A percentile compares a stretch with the other conserved stretches of the same genome.
Conservation (phyloP, 2,329 filamentous ascomycete species). For the Massarina eburnea region DNA sequence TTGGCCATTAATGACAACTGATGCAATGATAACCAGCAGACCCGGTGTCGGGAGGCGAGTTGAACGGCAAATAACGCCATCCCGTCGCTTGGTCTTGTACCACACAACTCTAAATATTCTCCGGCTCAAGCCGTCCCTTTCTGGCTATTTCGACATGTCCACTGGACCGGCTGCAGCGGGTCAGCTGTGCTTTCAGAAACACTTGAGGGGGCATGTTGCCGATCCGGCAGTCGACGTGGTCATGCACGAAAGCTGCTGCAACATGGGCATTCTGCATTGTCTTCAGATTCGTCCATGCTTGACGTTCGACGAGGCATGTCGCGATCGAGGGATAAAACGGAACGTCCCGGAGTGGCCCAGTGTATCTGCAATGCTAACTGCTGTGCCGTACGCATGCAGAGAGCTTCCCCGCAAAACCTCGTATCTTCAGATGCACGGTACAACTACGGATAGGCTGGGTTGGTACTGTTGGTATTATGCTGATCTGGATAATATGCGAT, state of each 20-base stretch:
- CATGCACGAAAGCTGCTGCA: neutral
- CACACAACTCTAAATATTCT: conserved; percentile 11
- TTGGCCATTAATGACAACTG: neutral
- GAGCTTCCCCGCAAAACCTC: conserved; percentile 19
- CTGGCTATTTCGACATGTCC: neutral
- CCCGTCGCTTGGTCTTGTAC: conserved; percentile 10
- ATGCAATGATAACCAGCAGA: conserved; percentile 1
- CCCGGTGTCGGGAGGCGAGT: conserved; percentile 14
- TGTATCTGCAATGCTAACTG: neutral
- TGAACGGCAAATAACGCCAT: conserved; percentile 11
- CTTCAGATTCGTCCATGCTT: conserved; percentile 8
- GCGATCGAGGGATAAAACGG: neutral
- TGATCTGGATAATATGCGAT: conserved; percentile 10
- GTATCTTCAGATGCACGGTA: neutral
- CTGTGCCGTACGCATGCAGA: neutral
- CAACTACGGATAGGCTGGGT: conserved; percentile 5
- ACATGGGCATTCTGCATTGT: neutral
- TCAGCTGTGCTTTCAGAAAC: neutral
- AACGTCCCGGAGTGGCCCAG: neutral
- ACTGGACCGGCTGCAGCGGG: neutral
- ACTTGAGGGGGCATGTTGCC: neutral
- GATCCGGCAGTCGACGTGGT: conserved; percentile 1
- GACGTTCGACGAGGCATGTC: conserved; percentile 5
- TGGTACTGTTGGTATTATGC: conserved; percentile 5
- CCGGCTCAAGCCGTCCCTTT: conserved; percentile 10